Base-by-base conservation (phyloP, 1,284 basidiomycete species). In the Naganishia liquefaciens region DNA sequence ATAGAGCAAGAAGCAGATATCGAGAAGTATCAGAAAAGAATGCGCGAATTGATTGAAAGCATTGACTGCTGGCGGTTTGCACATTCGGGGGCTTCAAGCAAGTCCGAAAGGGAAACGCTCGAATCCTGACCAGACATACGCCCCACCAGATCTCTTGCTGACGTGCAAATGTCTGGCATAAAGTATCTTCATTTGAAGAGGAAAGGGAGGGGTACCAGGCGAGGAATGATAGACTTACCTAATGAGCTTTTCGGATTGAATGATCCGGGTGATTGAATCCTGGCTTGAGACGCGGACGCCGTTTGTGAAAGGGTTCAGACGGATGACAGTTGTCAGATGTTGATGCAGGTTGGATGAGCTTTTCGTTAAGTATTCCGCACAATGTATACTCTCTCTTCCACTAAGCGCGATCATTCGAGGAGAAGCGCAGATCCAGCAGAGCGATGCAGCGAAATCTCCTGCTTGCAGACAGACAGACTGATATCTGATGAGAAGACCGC, bases 151-250 rank as follows among this genome's bases (percentile, higher is more conserved):
- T 60, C 57, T 60, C 57, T 60, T 60, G 57, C 57, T 60, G 57
- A 60, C 57, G 57, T 60, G 57, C 57, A 60, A 60, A 60, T 60
- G 57, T 60, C 57, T 60, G 57, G 57, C 57, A 60, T 60, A 60
- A 28, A 60, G 43, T 60, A 42, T 60, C 57, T 60, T 60, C 57
- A 60, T 60, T 50, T 60, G 33, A 50, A 25, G 37, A 40, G 6
- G 54, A 50, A 40, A 33, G 37, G 50, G 30, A 47, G 23, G 5
- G n/a, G 40, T 2, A 23, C 3, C 23, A 25, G 6, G 30, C 28
- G 23, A 58, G 47, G 23, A 9, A n/a, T n/a, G n/a, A n/a, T n/a
- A 43, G n/a, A 58, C 43, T 60, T 33, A 60, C 27, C 51, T 39
- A 19, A 21, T 39, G 27, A 3, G 19, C n/a, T 21, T 2, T 25